Conservation (phyloP, 495 filamentous ascomycete genomes). For the Daldinia childiae region DNA sequence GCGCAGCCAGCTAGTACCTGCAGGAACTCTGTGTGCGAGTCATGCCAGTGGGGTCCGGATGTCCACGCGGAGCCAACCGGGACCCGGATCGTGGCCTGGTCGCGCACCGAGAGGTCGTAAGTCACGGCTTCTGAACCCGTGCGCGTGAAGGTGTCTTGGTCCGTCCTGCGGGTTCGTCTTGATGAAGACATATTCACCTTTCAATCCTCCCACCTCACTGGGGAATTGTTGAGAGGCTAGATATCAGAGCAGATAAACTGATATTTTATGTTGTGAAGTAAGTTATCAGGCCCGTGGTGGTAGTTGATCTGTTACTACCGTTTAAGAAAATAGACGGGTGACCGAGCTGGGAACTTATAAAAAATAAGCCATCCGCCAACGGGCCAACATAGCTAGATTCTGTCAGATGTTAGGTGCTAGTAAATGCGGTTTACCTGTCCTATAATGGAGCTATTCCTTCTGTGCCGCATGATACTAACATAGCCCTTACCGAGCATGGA, state of each 20-base stretch:
- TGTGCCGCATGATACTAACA: not conserved
- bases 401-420: not conserved
- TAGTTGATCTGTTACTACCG: not conserved
- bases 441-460: not conserved
- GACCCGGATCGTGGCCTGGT: conserved; percentile 44
- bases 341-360: too few species aligned
- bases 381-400: not conserved
- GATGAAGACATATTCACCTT: conserved; percentile 1
- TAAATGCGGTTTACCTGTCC: not conserved
- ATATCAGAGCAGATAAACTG: not conserved
- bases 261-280: not conserved
- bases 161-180: conserved; percentile 4
- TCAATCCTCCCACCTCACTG: not conserved
- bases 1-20: conserved; percentile 43
- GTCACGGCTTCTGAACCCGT: conserved; percentile 44
- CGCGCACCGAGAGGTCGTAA: conserved; percentile 44
- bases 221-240: not conserved
- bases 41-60: conserved; percentile 50
- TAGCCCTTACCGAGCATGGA: not conserved
- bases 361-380: not conserved
- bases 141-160: conserved; percentile 37
- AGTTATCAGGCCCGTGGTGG: not conserved
- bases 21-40: conserved; percentile 49
- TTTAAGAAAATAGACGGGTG: not conserved
- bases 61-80: conserved; percentile 45